A percentile compares a stretch with the other conserved stretches of the same genome.
Conservation (phyloP, 2,329 filamentous ascomycete genomes). For the Colletotrichum tropicicola region DNA sequence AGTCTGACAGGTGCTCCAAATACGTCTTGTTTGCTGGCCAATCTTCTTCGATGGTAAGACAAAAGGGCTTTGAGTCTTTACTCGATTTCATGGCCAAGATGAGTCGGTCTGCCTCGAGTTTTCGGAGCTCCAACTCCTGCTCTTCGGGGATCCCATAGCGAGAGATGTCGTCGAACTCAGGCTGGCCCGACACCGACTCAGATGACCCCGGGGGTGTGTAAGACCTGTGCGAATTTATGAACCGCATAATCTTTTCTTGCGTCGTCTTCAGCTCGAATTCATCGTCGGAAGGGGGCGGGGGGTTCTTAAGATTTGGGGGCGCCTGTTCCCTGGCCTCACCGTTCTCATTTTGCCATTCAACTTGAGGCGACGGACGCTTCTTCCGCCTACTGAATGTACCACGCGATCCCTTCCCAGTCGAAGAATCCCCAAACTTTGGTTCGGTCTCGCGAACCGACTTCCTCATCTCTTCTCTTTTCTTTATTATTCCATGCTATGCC, state of each 20-base stretch:
- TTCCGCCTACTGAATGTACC: no score
- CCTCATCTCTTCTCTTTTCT: no score
- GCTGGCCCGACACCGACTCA: not conserved
- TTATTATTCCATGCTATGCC: no score
- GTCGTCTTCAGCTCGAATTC: not conserved
- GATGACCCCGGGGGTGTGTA: not conserved
- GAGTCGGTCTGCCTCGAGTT: not conserved
- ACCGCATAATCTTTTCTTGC: not conserved
- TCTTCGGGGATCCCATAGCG: not conserved
- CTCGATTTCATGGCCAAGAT: not conserved
- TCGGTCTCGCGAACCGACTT: no score
- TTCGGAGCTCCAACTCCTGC: not conserved
- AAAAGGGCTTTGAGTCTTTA: not conserved
- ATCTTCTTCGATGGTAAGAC: not conserved
- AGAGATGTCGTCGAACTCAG: not conserved
- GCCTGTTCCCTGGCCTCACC: no score
- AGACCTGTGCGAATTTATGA: not conserved
- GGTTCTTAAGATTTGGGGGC: no score
- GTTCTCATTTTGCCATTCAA: no score
- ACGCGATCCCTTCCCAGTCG: no score
- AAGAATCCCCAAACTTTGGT: no score
- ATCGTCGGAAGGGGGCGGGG: no score
- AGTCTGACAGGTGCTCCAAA: not conserved
- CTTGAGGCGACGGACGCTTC: no score
- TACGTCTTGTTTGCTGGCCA: not conserved